Conservation (phyloP, 495 filamentous ascomycete genomes). For the Collariella sp. region DNA sequence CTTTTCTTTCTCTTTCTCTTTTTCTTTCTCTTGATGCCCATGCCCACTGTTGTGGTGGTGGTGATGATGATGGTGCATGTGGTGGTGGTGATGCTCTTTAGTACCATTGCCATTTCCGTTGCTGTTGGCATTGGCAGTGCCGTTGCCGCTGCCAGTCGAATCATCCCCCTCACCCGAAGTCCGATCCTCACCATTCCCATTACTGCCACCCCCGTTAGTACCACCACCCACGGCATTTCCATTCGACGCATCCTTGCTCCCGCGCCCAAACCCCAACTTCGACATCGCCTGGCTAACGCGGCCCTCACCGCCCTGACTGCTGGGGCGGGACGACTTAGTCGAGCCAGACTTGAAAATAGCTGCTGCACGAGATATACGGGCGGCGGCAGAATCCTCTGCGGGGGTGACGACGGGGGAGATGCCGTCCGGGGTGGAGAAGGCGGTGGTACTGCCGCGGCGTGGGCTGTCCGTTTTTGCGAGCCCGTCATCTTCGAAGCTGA, state of each 20-base stretch:
- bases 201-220: conserved; percentile 18
- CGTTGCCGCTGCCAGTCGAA: conserved; percentile 32
- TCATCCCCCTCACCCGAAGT: conserved; percentile 29
- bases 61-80: conserved; percentile 18
- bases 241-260: conserved; percentile 41
- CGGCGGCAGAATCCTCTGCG: conserved; percentile 42
- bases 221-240: no score
- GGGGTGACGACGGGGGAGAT: conserved; percentile 36
- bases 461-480: conserved; percentile 29
- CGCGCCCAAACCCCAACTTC: conserved; percentile 48
- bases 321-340: conserved; percentile 52
- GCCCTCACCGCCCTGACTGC: conserved; percentile 58
- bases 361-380: conserved; percentile 50
- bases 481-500: conserved; percentile 32
- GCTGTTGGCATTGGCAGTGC: background rate
- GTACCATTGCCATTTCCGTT: conserved; percentile 21
- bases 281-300: conserved; percentile 59
- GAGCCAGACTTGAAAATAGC: conserved; percentile 46
- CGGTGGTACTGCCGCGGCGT: conserved; percentile 39
- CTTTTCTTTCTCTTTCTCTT: conserved; percentile 35
- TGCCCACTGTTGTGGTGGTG: conserved; percentile 30
- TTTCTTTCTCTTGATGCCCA: conserved; percentile 34
- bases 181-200: background rate
- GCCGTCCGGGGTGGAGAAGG: conserved; percentile 35
- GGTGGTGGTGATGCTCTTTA: no score